Evolutionary conservation across 345 rosid genomes (phyloP), one percentile per base, ranked within the genome.

Genomic region (Populus alba): DNA sequence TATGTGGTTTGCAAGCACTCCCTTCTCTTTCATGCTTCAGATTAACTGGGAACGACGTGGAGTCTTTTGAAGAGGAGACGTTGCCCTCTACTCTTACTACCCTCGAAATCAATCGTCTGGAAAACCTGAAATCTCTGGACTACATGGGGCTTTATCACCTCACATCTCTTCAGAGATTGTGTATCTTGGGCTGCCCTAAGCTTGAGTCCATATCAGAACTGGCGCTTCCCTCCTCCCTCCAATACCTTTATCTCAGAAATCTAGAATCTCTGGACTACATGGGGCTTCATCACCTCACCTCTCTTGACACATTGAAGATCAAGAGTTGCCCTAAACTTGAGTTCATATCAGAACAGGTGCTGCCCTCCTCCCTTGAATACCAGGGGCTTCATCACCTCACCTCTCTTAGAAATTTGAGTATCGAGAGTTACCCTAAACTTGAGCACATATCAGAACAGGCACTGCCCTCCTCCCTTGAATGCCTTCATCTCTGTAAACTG

Each of bases 31-130:
- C 75, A 5, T 27, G 2, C 51, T 51, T 66, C 25, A 6, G 1
- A 2, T 72, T 78, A 22, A 11, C 49, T 23, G 47, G 8, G 51
- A 10, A 66, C 53, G 11, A 72, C 33, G 39, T 66, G 39, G 73
- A 66, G 17, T 79, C 68, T n/a, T 79, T 79, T 29, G 77, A 77
- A 0, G 77, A 73, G 53, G 43, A 72, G 59, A 66, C 22, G 13
- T 59, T 78, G 37, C 80, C 75, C 8, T 31, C 62, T 17, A 27
- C 75, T 10, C 49, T 78, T 29, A n/a, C 63, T 3, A 18, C 20
- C 10, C 74, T 69, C 22, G 0, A 9, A 45, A 59, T 70, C 18
- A 49, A 9, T 18, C 16, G 37, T 8, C 33, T 75, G 29, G 16
- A 1, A 55, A 55, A 68, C 51, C 9, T 77, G 68, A 69, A 77